A percentile compares a stretch with the other conserved stretches of the same genome.
Conservation (phyloP, 164 flowering plant species). For the Tinospora cordifolia region DNA sequence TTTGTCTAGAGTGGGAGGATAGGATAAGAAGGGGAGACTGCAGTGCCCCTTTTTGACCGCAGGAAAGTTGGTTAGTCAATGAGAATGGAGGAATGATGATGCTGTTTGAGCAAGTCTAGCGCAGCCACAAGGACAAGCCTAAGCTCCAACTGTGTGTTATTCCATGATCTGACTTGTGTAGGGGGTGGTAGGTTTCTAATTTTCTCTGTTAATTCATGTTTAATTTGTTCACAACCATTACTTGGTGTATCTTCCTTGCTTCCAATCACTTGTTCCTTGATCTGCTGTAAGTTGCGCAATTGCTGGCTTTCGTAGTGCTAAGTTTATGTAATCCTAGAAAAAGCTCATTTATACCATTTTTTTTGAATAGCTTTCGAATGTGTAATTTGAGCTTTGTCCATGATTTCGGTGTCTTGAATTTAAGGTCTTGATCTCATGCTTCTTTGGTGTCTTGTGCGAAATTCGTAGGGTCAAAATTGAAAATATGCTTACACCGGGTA, state of each 20-base stretch:
- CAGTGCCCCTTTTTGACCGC: not conserved
- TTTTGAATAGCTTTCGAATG: no score
- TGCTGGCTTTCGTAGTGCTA: not conserved
- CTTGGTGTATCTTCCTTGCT: not conserved
- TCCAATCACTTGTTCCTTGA: not conserved
- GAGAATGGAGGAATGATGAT: not conserved
- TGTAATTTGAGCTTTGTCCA: no score
- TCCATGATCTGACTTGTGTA: not conserved
- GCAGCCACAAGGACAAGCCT: not conserved
- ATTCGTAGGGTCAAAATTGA: no score
- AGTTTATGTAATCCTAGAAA: no score
- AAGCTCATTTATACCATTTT: no score
- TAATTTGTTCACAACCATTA: not conserved
- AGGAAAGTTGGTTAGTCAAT: not conserved
- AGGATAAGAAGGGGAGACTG: not conserved
- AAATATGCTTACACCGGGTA: no score
- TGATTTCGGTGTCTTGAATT: no score
- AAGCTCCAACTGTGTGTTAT: not conserved
- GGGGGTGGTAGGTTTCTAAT: slow-evolving; percentile 2
- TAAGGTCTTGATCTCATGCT: no score
- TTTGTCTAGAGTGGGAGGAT: not conserved
- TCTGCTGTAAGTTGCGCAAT: not conserved
- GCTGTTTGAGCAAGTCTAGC: not conserved
- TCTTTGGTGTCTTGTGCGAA: no score
- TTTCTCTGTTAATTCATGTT: not conserved